Conservation (phyloP, 2,329 filamentous ascomycete genomes). For the Tolypocladium capitatum region DNA sequence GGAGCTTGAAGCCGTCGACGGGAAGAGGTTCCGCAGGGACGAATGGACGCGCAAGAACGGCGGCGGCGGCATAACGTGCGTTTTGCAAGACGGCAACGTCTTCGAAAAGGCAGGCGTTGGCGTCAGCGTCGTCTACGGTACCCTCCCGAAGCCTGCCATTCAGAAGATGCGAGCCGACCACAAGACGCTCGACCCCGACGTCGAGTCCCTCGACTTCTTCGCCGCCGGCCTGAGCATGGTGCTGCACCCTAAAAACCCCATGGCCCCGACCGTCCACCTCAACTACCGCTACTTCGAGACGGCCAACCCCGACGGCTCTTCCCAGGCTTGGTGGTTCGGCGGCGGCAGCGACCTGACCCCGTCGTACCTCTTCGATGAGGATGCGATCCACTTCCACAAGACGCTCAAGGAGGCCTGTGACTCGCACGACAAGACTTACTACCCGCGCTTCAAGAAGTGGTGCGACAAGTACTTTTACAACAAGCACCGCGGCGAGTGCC, state of each 20-base stretch:
- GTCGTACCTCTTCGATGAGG: slow-evolving; percentile 89
- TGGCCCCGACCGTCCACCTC: slow-evolving; percentile 93
- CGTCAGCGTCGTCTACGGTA: slow-evolving; percentile 88
- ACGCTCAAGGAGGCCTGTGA: slow-evolving; percentile 90
- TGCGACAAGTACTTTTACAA: slow-evolving; percentile 96
- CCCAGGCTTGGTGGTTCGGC: slow-evolving; percentile 94
- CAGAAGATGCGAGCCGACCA: slow-evolving; percentile 90
- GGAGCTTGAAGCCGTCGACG: slow-evolving; percentile 73
- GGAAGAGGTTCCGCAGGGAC: slow-evolving; percentile 67
- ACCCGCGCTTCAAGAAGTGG: slow-evolving; percentile 92
- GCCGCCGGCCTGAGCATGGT: slow-evolving; percentile 88
- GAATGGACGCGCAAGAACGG: slow-evolving; percentile 80
- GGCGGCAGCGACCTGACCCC: slow-evolving; percentile 91
- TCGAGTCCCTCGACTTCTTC: slow-evolving; percentile 86
- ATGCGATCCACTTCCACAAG: slow-evolving; percentile 91
- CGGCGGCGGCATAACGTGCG: slow-evolving; percentile 86
- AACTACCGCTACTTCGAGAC: slow-evolving; percentile 99
- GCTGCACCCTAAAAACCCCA: slow-evolving; percentile 85
- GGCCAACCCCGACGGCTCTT: slow-evolving; percentile 65
- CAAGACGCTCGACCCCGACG: slow-evolving; percentile 67
- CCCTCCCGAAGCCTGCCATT: slow-evolving; percentile 74
- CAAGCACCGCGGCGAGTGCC: slow-evolving; percentile 75
- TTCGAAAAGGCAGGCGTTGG: slow-evolving; percentile 98
- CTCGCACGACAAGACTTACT: slow-evolving; percentile 83
- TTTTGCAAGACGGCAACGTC: slow-evolving; percentile 88